A percentile compares a stretch with the other conserved stretches of the same genome.
Evolutionary conservation across 345 rosid species (phyloP).

Genomic region (Syzygium aqueum): DNA sequence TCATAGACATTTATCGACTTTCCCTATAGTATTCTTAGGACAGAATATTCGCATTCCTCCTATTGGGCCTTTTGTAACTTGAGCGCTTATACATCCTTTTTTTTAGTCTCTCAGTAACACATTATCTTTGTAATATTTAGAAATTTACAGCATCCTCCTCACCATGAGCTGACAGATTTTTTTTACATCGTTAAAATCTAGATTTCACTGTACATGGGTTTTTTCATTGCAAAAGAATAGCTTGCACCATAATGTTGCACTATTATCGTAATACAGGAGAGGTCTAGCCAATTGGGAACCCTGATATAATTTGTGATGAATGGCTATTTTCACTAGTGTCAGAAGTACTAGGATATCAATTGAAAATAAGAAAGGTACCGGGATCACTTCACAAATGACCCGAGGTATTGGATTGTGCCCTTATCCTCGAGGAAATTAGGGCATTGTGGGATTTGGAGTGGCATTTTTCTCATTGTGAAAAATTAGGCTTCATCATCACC

Average conservation of each 20-base stretch:
- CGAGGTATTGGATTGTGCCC: not conserved
- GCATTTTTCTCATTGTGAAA: not conserved
- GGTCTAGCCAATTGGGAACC: not conserved
- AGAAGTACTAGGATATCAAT: not conserved
- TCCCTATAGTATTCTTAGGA: not conserved
- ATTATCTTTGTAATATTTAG: not conserved
- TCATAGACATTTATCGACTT: not conserved
- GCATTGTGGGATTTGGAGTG: not conserved
- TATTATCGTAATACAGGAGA: not conserved
- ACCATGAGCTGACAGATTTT: not conserved
- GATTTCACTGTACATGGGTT: not conserved
- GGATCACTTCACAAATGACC: not conserved
- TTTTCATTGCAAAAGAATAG: not conserved
- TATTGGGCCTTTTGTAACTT: not conserved
- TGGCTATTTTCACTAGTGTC: not conserved
- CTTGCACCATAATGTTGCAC: not conserved
- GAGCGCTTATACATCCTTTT: not conserved
- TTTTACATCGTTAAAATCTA: not conserved
- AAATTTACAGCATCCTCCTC: not conserved
- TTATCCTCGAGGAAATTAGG: not conserved
- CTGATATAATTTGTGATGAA: not conserved
- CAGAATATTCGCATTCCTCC: not conserved
- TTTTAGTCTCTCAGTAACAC: not conserved
- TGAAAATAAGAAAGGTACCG: not conserved
- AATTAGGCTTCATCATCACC: not conserved